phyloP scores from a whole-genome alignment of 2,329 filamentous ascomycete species.

The Cordyceps sp. region DNA sequence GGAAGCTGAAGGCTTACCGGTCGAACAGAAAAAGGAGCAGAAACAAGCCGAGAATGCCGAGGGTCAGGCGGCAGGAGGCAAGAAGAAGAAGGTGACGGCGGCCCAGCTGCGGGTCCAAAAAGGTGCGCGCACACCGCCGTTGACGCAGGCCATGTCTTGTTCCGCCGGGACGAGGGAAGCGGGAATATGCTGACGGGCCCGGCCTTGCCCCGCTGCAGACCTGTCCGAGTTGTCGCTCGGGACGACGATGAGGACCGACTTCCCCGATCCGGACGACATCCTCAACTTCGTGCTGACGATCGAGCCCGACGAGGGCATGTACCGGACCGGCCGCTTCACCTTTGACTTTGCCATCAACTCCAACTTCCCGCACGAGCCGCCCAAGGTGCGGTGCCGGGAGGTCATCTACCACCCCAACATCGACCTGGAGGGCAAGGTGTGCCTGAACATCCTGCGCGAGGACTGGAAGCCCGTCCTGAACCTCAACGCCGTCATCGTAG shows the following conservation, averaged over 20 bases:
- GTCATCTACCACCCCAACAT: constrained; percentile 99
- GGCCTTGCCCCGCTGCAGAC: too few species aligned
- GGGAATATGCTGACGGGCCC: neutral
- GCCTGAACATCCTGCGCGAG: constrained; percentile 89
- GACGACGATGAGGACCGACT: constrained; percentile 64
- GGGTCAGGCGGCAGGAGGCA: constrained; percentile 49
- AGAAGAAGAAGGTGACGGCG: constrained; percentile 98
- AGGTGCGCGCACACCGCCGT: constrained; percentile 33
- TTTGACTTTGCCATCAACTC: constrained; percentile 89
- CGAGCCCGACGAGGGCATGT: constrained; percentile 73
- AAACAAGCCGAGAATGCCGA: constrained; percentile 82
- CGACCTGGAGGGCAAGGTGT: constrained; percentile 93
- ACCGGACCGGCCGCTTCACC: constrained; percentile 73
- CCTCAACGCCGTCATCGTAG: constrained; percentile 89
- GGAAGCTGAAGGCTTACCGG: constrained; percentile 5
- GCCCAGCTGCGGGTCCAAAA: constrained; percentile 92
- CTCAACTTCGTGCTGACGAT: constrained; percentile 72
- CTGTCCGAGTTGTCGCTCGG: constrained; percentile 67
- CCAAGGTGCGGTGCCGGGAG: constrained; percentile 91
- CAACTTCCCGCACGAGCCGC: constrained; percentile 92
- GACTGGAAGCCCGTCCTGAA: constrained; percentile 99
- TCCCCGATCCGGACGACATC: constrained; percentile 71
- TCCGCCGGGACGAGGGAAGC: neutral
- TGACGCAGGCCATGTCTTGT: too few species aligned
- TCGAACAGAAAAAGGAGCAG: constrained; percentile 76